Evolutionary conservation across 225 moss, liverwort and hornwort species (phyloP).

Genomic region (Thuidium tamariscinum): DNA sequence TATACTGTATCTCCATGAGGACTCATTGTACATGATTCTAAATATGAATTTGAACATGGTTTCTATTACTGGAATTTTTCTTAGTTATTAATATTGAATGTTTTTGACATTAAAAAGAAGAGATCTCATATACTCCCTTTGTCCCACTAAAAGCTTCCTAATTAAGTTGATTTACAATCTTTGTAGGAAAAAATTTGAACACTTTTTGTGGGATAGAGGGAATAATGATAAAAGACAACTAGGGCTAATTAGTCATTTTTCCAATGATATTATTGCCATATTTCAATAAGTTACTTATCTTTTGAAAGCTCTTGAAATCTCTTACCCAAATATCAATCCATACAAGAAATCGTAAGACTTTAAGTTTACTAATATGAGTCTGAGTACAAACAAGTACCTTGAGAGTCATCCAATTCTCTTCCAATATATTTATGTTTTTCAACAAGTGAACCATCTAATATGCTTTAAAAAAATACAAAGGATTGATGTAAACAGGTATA

Average conservation of each 20-base stretch:
- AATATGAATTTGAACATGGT: not conserved
- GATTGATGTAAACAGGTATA: not conserved
- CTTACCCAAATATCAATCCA: not conserved
- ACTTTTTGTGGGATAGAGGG: no score
- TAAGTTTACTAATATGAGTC: not conserved
- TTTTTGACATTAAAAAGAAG: not conserved
- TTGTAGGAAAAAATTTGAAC: no score
- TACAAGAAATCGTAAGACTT: not conserved
- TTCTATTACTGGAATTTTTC: not conserved
- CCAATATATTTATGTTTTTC: not conserved
- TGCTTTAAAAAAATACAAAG: no score
- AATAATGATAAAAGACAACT: fast-evolving
- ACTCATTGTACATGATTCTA: not conserved
- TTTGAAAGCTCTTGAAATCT: not conserved
- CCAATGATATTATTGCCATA: not conserved
- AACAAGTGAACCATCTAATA: not conserved
- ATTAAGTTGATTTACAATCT: no score
- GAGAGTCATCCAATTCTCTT: not conserved
- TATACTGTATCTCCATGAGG: fast-evolving
- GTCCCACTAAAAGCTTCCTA: no score
- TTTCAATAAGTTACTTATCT: not conserved
- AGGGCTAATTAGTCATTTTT: not conserved
- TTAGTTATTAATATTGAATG: not conserved
- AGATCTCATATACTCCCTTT: not conserved
- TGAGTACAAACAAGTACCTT: not conserved